These are phyloP conservation scores for Myxozyma neglecta DNA, from an alignment of 805 yeast genomes.

Conservation along the genomic window DNA sequence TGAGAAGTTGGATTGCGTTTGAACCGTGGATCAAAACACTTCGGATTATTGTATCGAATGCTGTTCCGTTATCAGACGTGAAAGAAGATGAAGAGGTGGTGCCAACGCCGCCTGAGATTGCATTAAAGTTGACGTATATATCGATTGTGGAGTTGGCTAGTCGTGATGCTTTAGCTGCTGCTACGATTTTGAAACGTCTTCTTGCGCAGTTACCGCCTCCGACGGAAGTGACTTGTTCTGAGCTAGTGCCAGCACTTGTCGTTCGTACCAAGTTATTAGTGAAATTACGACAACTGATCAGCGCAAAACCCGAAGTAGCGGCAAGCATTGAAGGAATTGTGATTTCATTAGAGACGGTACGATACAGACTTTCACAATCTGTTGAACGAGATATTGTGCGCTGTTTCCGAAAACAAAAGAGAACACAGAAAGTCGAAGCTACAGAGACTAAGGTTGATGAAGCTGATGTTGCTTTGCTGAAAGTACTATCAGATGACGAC, in stretches of 20 bases:
- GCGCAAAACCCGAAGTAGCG: background rate
- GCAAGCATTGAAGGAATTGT: constrained; percentile 4
- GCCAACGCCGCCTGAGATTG: constrained; percentile 20
- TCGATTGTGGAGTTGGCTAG: constrained; percentile 13
- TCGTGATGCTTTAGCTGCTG: constrained; percentile 2
- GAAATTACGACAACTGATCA: background rate
- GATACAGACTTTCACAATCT: background rate
- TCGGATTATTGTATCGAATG: constrained; percentile 3
- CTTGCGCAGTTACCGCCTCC: constrained; percentile 23
- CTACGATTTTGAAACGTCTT: background rate
- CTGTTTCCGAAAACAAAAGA: background rate
- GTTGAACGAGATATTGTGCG: background rate
- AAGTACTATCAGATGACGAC: constrained; percentile 2
- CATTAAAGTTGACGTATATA: constrained; percentile 17
- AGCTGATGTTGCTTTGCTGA: background rate
- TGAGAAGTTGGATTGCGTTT: constrained; percentile 6
- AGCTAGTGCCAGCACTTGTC: constrained; percentile 20
- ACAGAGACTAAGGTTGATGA: background rate
- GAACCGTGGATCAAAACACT: constrained; percentile 8
- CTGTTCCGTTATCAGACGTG: background rate
- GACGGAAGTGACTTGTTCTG: constrained; percentile 7
- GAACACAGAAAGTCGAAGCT: background rate
- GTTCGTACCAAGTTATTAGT: constrained; percentile 17
- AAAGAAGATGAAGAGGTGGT: background rate
- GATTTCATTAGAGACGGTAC: constrained; percentile 19